Evolutionary conservation across 805 yeast genomes (phyloP).

Genomic region (Torulaspora indica): DNA sequence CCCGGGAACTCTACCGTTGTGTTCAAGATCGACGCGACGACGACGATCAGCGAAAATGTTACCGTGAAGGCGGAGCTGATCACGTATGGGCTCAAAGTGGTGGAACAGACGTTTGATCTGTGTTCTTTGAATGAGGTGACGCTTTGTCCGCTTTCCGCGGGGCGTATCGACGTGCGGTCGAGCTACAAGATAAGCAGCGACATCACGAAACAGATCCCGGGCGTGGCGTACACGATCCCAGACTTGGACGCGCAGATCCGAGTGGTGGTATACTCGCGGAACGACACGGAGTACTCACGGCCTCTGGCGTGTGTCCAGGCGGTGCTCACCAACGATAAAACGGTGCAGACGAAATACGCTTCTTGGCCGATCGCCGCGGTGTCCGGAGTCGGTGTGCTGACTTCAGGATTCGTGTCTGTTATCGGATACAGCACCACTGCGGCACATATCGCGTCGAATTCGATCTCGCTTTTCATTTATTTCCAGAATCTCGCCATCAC

Average conservation of each 20-base stretch:
- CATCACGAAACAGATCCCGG: conserved; percentile 57
- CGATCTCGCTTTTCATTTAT: conserved; percentile 85
- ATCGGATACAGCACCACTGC: conserved; percentile 90
- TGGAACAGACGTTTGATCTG: conserved; percentile 52
- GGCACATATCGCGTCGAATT: conserved; percentile 95
- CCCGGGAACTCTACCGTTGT: conserved; percentile 60
- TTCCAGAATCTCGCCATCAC: conserved; percentile 91
- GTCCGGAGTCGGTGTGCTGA: conserved; percentile 79
- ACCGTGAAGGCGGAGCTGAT: conserved; percentile 60
- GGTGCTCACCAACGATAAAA: conserved; percentile 75
- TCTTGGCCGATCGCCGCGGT: conserved; percentile 95
- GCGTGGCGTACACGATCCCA: conserved; percentile 84
- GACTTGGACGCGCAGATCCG: conserved; percentile 89
- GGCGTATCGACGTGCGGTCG: conserved; percentile 71
- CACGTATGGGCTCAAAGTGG: conserved; percentile 73
- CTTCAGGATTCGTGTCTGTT: conserved; percentile 82
- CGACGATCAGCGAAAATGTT: conserved; percentile 70
- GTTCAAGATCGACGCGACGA: conserved; percentile 69
- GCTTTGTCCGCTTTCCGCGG: conserved; percentile 81
- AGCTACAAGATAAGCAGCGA: conserved; percentile 40
- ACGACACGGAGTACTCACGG: conserved; percentile 40
- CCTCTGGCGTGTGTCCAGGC: conserved; percentile 93
- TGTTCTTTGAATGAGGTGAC: conserved; percentile 56
- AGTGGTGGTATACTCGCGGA: conserved; percentile 55
- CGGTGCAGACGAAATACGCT: conserved; percentile 88